A percentile compares a stretch with the other conserved stretches of the same genome.
These are phyloP conservation scores for Hericium rajendrae DNA, from an alignment of 768 basidiomycete genomes.

Conservation along the genomic window DNA sequence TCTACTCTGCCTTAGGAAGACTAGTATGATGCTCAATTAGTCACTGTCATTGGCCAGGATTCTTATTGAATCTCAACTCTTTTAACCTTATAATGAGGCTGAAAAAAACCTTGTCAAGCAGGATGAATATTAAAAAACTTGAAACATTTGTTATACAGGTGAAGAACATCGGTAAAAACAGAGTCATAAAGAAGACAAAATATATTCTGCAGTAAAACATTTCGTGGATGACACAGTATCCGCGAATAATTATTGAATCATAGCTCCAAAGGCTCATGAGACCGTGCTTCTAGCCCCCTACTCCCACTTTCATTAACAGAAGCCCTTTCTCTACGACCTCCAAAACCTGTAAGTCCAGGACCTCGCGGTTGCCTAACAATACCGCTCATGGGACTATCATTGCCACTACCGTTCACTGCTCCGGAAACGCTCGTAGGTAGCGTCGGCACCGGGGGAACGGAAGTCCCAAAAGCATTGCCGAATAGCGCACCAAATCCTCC, in stretches of 20 bases:
- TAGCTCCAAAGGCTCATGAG: conserved; percentile 73
- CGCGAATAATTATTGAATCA: background rate
- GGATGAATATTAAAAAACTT: too few relatives aligned
- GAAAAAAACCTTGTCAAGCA: too few relatives aligned
- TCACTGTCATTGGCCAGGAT: too few relatives aligned
- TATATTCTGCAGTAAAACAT: too few relatives aligned
- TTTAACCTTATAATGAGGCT: too few relatives aligned
- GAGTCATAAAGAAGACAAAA: too few relatives aligned
- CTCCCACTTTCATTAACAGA: conserved; percentile 43
- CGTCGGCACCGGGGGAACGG: conserved; percentile 71
- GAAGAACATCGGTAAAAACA: too few relatives aligned
- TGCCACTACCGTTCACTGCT: conserved; percentile 29
- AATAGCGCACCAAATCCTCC: conserved; percentile 66
- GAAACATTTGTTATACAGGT: too few relatives aligned
- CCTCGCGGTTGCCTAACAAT: conserved; percentile 84
- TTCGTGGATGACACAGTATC: too few relatives aligned
- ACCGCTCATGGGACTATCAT: conserved; percentile 31
- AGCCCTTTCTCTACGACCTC: conserved; percentile 35
- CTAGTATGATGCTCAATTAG: too few relatives aligned
- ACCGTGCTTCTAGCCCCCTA: conserved; percentile 57
- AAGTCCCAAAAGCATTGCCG: conserved; percentile 31
- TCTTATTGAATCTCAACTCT: too few relatives aligned
- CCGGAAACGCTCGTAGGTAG: conserved; percentile 52
- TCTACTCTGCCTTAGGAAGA: too few relatives aligned
- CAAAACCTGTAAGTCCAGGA: conserved; percentile 71